A percentile compares a stretch with the other conserved stretches of the same genome.
These are phyloP conservation scores for Gentiana macrophylla DNA, from an alignment of 257 asterid genomes.

Conservation along the genomic window DNA sequence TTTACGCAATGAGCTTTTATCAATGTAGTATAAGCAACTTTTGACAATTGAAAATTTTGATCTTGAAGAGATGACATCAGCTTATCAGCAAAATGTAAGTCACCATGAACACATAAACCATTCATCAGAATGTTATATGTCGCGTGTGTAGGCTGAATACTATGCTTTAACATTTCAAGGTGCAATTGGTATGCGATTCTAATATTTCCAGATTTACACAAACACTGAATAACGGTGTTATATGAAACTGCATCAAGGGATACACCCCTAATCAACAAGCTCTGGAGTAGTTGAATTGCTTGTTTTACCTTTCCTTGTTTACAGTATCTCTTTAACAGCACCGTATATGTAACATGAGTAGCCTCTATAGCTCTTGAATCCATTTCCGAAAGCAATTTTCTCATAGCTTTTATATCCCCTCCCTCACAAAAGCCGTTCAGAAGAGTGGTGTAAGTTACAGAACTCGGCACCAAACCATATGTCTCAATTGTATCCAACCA, in stretches of 20 bases:
- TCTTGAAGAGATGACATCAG: constrained; percentile 34
- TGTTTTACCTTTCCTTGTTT: constrained; percentile 42
- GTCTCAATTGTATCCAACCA: constrained; percentile 26
- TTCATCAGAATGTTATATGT: constrained; percentile 59
- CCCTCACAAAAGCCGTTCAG: constrained; percentile 55
- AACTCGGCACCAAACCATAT: constrained; percentile 45
- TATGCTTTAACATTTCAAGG: constrained; percentile 34
- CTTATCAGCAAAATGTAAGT: constrained; percentile 44
- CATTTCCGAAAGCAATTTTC: constrained; percentile 45
- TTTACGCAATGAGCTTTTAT: constrained; percentile 73
- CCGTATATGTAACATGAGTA: constrained; percentile 60
- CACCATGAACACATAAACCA: constrained; percentile 52
- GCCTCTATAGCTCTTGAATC: constrained; percentile 38
- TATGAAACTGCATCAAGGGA: constrained; percentile 50
- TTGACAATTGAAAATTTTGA: constrained; percentile 31
- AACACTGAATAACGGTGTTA: constrained; percentile 49
- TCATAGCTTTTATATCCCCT: constrained; percentile 26
- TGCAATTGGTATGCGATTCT: constrained; percentile 31
- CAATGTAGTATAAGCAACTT: constrained; percentile 56
- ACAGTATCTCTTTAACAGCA: constrained; percentile 52
- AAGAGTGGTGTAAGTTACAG: constrained; percentile 56
- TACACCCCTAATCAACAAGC: constrained; percentile 42
- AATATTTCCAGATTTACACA: constrained; percentile 37
- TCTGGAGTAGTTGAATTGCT: constrained; percentile 28
- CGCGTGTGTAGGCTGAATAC: constrained; percentile 37